A percentile compares a stretch with the other conserved stretches of the same genome.
These are phyloP conservation scores for Rhinocladiella mackenziei DNA, from an alignment of 2,329 filamentous ascomycete genomes.

Conservation along the genomic window DNA sequence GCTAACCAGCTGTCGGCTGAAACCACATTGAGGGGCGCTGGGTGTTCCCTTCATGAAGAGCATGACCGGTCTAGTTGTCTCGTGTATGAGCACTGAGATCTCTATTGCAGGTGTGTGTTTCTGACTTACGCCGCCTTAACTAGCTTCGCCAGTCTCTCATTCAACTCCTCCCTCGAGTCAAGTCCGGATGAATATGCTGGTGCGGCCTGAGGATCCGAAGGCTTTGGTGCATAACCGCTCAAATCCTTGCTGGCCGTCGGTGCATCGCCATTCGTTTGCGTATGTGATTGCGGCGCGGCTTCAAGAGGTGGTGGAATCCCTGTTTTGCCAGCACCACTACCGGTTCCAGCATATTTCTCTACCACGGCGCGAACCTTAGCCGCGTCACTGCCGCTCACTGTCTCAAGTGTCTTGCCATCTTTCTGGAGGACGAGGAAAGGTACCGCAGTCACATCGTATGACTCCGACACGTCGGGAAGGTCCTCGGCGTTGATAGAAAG, in stretches of 20 bases:
- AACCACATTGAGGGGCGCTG: slow-evolving; percentile 81
- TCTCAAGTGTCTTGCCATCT: slow-evolving; percentile 71
- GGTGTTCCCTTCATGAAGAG: slow-evolving; percentile 98
- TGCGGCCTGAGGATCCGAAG: slow-evolving; percentile 44
- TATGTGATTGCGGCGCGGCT: slow-evolving; percentile 36
- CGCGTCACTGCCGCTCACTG: slow-evolving; percentile 84
- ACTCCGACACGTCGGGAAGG: slow-evolving; percentile 82
- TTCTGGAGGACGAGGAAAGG: slow-evolving; percentile 84
- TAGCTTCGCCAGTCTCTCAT: slow-evolving; percentile 73
- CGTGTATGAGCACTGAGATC: neutral
- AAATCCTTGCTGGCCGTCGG: slow-evolving; percentile 38
- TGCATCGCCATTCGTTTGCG: slow-evolving; percentile 28
- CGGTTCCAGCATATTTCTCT: slow-evolving; percentile 67
- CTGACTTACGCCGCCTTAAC: slow-evolving; percentile 77
- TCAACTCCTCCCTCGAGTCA: slow-evolving; percentile 76
- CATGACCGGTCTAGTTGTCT: slow-evolving; percentile 62
- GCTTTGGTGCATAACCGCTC: slow-evolving; percentile 44
- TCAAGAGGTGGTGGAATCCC: slow-evolving; percentile 40
- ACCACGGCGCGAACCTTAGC: slow-evolving; percentile 79
- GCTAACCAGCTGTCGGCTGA: slow-evolving; percentile 82
- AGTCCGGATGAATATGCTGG: slow-evolving; percentile 47
- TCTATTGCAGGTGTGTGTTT: neutral
- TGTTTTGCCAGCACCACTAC: slow-evolving; percentile 34
- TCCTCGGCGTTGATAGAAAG: slow-evolving; percentile 92
- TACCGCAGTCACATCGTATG: slow-evolving; percentile 90